These are phyloP conservation scores for Cyphellophora europaea DNA, from an alignment of 2,329 filamentous ascomycete genomes.

Conservation along the genomic window DNA sequence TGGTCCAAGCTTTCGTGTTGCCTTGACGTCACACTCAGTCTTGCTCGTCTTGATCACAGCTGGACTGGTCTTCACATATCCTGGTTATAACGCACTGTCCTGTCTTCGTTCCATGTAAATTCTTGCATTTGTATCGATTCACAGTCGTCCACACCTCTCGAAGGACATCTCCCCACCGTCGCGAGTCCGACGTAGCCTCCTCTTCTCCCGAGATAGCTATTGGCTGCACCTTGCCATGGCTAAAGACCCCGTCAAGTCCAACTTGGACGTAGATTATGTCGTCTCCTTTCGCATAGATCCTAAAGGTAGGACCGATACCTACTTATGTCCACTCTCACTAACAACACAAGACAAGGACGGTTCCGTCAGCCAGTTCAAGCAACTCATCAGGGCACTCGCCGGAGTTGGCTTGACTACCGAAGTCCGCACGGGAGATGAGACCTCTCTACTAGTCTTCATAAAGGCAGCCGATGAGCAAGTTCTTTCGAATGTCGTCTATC, in stretches of 20 bases:
- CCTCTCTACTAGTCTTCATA: constrained; percentile 73
- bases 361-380: constrained; percentile 66
- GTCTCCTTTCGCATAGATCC: constrained; percentile 66
- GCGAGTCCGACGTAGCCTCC: no score
- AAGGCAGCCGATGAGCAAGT: constrained; percentile 67
- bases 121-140: no score
- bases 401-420: constrained; percentile 77
- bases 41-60: no score
- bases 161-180: no score
- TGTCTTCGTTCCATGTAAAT: no score
- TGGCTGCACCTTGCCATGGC: no score
- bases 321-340: constrained; percentile 5
- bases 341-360: constrained; percentile 50
- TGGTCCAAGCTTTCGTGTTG: no score
- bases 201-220: no score
- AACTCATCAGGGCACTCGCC: constrained; percentile 66
- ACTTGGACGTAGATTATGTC: constrained; percentile 78
- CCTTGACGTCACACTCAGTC: no score
- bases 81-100: no score
- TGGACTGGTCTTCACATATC: no score
- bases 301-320: constrained; percentile 42
- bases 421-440: constrained; percentile 68
- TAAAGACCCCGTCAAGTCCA: constrained; percentile 22
- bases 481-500: constrained; percentile 71
- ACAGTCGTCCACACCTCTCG: no score